Evolutionary conservation across 2,329 filamentous ascomycete species (phyloP).

Genomic region (Fusarium sp.): DNA sequence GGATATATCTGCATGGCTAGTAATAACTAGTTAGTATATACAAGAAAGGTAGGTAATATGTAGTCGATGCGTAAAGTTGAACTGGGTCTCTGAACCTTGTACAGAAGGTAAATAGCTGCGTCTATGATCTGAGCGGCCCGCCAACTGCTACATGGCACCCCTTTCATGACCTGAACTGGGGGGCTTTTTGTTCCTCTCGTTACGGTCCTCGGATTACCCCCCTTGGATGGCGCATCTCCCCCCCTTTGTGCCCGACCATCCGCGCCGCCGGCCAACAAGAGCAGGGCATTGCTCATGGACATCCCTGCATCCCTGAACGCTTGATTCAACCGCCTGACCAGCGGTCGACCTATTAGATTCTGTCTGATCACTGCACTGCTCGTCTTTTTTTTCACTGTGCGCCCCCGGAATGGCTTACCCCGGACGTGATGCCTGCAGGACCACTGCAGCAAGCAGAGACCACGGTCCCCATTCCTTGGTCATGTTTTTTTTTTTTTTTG

Average conservation of each 20-base stretch:
- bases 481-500: neutral
- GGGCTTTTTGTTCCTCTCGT: neutral
- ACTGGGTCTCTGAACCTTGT: neutral
- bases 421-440: slow-evolving; percentile 30
- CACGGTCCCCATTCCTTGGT: neutral
- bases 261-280: slow-evolving; percentile 1
- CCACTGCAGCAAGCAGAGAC: neutral
- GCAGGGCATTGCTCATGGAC: slow-evolving; percentile 15
- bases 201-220: slow-evolving; percentile 17
- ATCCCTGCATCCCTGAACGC: slow-evolving; percentile 39
- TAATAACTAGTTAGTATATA: neutral
- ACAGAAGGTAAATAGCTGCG: neutral
- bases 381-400: neutral
- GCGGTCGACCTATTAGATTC: slow-evolving; percentile 31
- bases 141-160: neutral
- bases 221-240: neutral
- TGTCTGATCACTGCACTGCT: neutral
- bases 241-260: slow-evolving; percentile 36
- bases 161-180: neutral
- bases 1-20: neutral
- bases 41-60: neutral
- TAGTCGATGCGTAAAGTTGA: neutral
- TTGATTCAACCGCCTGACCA: slow-evolving; percentile 46
- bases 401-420: slow-evolving; percentile 39
- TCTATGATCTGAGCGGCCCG: neutral